A percentile compares a stretch with the other conserved stretches of the same genome.
These are phyloP conservation scores for Penicillium waksmanii DNA, from an alignment of 495 filamentous ascomycete species.

Conservation along the genomic window DNA sequence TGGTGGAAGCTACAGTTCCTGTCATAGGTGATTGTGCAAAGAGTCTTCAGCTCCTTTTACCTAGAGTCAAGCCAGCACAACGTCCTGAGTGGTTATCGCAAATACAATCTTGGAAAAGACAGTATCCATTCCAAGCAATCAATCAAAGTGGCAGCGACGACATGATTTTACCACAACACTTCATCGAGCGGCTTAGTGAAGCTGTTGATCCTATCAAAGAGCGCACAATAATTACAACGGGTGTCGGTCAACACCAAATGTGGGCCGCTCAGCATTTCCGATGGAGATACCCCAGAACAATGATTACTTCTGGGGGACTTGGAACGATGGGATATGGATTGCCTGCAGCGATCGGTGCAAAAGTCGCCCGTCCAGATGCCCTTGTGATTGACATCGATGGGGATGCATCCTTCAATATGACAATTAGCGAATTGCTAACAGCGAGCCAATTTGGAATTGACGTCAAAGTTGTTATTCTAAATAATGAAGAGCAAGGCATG, in stretches of 20 bases:
- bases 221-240: conserved; percentile 82
- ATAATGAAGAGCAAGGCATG: conserved; percentile 96
- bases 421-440: conserved; percentile 87
- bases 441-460: conserved; percentile 90
- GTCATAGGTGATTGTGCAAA: conserved; percentile 62
- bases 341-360: conserved; percentile 90
- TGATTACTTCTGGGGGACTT: conserved; percentile 89
- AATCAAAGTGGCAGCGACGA: conserved; percentile 43
- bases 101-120: conserved; percentile 86
- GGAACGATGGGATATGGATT: conserved; percentile 97
- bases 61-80: conserved; percentile 64
- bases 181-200: conserved; percentile 81
- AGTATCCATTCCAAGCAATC: conserved; percentile 64
- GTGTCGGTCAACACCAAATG: conserved; percentile 97
- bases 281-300: conserved; percentile 82
- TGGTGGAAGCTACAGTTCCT: conserved; percentile 62
- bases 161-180: conserved; percentile 84
- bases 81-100: conserved; percentile 86
- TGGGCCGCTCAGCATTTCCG: conserved; percentile 94
- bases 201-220: conserved; percentile 75
- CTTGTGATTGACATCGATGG: conserved; percentile 95
- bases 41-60: conserved; percentile 76
- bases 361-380: conserved; percentile 82
- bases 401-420: conserved; percentile 97
- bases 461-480: conserved; percentile 87